A percentile compares a stretch with the other conserved stretches of the same genome.
phyloP scores from a whole-genome alignment of 2,329 filamentous ascomycete genomes.

The Trichoderma asperellum region DNA sequence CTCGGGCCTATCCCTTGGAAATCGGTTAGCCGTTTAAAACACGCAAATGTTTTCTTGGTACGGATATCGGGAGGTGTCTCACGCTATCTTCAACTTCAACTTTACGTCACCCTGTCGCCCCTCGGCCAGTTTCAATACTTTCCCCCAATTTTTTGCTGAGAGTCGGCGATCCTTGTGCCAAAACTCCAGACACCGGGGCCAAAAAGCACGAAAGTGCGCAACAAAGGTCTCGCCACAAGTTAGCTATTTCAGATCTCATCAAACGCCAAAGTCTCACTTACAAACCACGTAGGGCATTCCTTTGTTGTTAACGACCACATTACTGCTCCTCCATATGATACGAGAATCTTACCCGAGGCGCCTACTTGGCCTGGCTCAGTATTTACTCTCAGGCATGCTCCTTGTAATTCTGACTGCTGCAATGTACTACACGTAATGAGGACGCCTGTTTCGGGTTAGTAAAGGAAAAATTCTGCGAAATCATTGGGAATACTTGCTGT shows the following conservation, averaged over 20 bases:
- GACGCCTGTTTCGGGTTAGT: slow-evolving; percentile 35
- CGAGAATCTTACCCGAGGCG: slow-evolving; percentile 39
- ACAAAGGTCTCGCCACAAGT: slow-evolving; percentile 42
- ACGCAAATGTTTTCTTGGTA: background rate
- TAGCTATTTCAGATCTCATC: background rate
- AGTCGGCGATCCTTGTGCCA: slow-evolving; percentile 40
- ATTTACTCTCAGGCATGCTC: slow-evolving; percentile 39
- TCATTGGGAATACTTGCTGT: slow-evolving; percentile 41
- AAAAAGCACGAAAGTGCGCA: slow-evolving; percentile 49
- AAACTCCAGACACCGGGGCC: slow-evolving; percentile 47
- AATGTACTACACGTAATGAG: slow-evolving; percentile 50
- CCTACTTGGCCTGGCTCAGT: slow-evolving; percentile 37
- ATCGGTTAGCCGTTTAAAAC: background rate
- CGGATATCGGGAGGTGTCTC: background rate
- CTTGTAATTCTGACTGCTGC: slow-evolving; percentile 40
- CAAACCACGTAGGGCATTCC: slow-evolving; percentile 52
- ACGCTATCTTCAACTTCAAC: slow-evolving; percentile 33
- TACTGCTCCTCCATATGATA: slow-evolving; percentile 42
- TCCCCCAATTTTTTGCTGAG: slow-evolving; percentile 38
- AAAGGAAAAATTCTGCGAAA: background rate
- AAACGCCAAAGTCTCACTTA: slow-evolving; percentile 35
- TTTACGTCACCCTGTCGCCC: slow-evolving; percentile 32
- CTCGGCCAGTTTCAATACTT: slow-evolving; percentile 38
- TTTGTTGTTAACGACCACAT: slow-evolving; percentile 46
- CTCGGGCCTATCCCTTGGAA: slow-evolving; percentile 13